Evolutionary conservation across 345 rosid species (phyloP), one percentile per base, ranked within the genome.

Genomic region (Diplotaxis tenuifolia): DNA sequence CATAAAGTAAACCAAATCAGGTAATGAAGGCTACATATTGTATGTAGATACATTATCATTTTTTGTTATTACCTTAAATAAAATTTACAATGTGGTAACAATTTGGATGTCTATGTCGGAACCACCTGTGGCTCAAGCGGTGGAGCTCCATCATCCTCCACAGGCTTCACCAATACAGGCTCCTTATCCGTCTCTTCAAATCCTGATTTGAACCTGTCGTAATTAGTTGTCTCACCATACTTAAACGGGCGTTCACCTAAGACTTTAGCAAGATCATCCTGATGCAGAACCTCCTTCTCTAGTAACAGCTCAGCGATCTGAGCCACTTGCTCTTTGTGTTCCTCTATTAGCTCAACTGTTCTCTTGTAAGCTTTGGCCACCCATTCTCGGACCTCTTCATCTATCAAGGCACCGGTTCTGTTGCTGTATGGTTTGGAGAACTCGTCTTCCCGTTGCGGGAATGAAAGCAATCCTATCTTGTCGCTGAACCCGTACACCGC

Each of bases 401-500:
- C 98, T 18, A 94, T 91, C 72, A 94, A 79, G 9, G 90, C 96
- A 9, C 92, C 95, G 0, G 95, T 91, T 84, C 87, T 87, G 83
- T 83, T 91, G 88, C 98, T 89, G 81, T 91, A 94, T 7, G 98
- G 96, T 84, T 91, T 91, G 28, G 75, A 82, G 93, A 89, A 81
- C 82, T 88, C 96, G 9, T 89, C 96, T 1, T 89, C 96, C 66
- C 87, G 83, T 56, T 68, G 97, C 15, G 98, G 98, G 76, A 94
- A 94, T 0, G 98, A 94, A 49, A 91, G 92, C 67, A 94, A 92
- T 52, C 98, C 96, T 11, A 94, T 93, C 82, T 94, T 94, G 60
- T 91, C 96, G 18, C 98, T 94, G 72, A 94, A 94, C 34, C 98
- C 97, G 65, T 94, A 91, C n/a, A 91, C 90, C n/a, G n/a, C n/a